Evolutionary conservation across 306 rosid species (phyloP), one percentile per base, ranked within the genome.

Genomic region (Ziziphus jujuba): DNA sequence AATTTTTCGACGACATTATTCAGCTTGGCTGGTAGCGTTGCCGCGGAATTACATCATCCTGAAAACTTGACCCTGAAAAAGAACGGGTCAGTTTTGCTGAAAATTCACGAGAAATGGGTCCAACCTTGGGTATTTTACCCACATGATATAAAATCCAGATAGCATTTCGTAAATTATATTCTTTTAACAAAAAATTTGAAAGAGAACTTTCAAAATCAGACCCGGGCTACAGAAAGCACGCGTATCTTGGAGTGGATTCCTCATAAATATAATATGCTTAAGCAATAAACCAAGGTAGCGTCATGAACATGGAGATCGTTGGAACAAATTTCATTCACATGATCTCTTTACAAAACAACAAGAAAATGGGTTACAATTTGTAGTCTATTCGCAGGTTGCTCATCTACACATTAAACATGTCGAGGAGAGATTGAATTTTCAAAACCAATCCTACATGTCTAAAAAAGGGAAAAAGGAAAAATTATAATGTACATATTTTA

Each of bases 391-490:
- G 21, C 44, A n/a, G 5, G 7, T 38, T 4, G 23, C 67, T 61
- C 66, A 47, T 56, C 72, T 73, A 43, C 64, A 69, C 79, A 74
- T 43, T 40, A 19, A 44, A 51, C 72, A 44, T 48, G 48, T 63
- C 54, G 59, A 68, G 16, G 21, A 51, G 20, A 20, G 61, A 59
- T 23, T 58, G 58, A 48, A 25, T 15, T 71, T 34, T 38, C 40
- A 55, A 28, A n/a, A 40, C 31, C 63, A 23, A 21, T 35, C 59
- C 25, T 48, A 73, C 72, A 66, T 49, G 49, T 25, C 6, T 3
- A 48, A 22, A 71, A 74, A 19, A 67, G 62, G 21, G 69, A 59
- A 24, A 61, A 24, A 24, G 20, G 28, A 62, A 22, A 16, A 44
- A 38, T 11, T 2, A 65, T 56, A 20, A 58, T 56, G 19, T 70